Base-by-base conservation (phyloP, 257 asterid species). In the Cynanchum wilfordii region DNA sequence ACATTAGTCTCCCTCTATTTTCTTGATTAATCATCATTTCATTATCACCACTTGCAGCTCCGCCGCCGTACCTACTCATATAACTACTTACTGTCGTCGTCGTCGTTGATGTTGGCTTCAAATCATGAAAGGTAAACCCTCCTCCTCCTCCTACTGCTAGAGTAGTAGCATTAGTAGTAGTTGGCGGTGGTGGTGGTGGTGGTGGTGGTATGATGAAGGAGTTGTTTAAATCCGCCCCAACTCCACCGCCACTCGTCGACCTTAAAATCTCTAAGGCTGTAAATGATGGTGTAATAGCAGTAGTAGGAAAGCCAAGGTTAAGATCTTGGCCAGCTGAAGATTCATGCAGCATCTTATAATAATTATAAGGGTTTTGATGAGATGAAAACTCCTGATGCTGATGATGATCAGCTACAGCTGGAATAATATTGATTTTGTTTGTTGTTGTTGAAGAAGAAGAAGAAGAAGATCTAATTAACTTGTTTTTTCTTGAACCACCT, bases 401-500 rank as follows among this genome's bases (percentile, higher is more conserved):
- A 50, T 50, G 55, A 50, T 7, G 11, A 42, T 42, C 47, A 42
- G 11, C 11, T 38, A 17, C 44, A 4, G 8, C 44, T 42, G 55
- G 55, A 50, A 50, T 49, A 49, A 49, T 50, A 50, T 15, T 50
- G 19, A 77, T 66, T 17, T 78, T 81, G n/a, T 80, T 79, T 58
- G 86, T 47, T 83, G 29, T 80, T 79, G 86, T 47, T 44, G 81
- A 16, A 3, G 59, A 20, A 9, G 76, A 69, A 7, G 79, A 73
- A 5, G 87, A 71, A n/a, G 79, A 10, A 0, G 84, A 80, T 76
- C 77, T 42, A 42, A 42, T 84, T 78, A 33, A 33, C 4, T 79
- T 87, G 83, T 86, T 87, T 77, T 88, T 90, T 2, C 93, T 69
- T 0, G 95, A 90, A 51, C 91, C 91, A 1, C 96, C 96, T 1